Evolutionary conservation across 305 asterid genomes (phyloP), one percentile per base, ranked within the genome.

Genomic region (Andrographis paniculata): DNA sequence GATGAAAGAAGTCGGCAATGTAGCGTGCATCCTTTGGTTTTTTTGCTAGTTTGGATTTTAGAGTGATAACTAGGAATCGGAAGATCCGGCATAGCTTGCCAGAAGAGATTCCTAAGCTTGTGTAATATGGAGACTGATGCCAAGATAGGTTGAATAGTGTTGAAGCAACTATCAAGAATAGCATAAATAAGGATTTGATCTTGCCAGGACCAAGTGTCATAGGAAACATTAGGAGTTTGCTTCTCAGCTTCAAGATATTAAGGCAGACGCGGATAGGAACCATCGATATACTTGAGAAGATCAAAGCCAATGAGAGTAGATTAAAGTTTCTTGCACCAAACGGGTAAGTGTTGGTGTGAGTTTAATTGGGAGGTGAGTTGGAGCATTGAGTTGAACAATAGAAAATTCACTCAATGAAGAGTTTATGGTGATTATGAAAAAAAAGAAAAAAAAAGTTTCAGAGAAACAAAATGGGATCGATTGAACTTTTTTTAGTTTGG

Each of bases 51-150:
- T 2, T 36, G 2, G 42, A 36, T 36, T 36, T 36, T n/a, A 36
- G 42, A 36, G 13, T 16, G 15, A 36, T 36, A 36, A 36, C 15
- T 2, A n/a, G 42, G 15, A 16, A 36, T 36, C 42, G 8, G 42
- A 36, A 36, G 42, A 36, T 36, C 42, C 42, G 42, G 42, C 42
- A 36, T 36, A 36, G 15, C 42, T 36, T 36, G 42, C 15, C 42
- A 36, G 15, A 36, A 36, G 42, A 16, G 42, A 36, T 16, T 36
- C 42, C 42, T 16, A 36, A 36, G 42, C 42, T 36, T 36, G 42
- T 36, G 42, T 36, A 16, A 36, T 36, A 16, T 36, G 42, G 42
- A 36, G 13, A 16, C 42, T 16, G 42, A 36, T n/a, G 42, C 42
- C 42, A 36, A 36, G 4, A 36, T 36, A n/a, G 42, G 42, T 16